Base-by-base conservation (phyloP, 257 asterid genomes). In the Handroanthus guayacan region DNA sequence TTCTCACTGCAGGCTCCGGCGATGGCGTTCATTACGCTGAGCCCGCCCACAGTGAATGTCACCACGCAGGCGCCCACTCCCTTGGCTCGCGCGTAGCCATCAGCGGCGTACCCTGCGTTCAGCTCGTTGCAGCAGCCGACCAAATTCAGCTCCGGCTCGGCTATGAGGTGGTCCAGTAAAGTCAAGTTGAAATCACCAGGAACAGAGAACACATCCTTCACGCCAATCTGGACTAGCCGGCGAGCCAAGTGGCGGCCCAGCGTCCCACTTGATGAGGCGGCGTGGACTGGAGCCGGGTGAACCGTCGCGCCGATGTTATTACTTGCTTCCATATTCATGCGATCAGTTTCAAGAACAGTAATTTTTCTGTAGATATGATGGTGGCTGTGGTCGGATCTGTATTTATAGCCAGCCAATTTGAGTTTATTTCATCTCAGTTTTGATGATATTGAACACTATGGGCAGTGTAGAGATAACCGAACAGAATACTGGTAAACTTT, bases 1-100 rank as follows among this genome's bases (percentile, higher is more conserved):
- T 91, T 91, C 89, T 91, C 97, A 50, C 97, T 91, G 81, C 89
- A 84, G 3, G 97, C 97, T 2, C 97, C 97, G 56, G 97, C 94
- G 75, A 91, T 82, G n/a, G 97, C 97, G 83, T 91, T 91, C 7
- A 89, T 83, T 37, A 89, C 89, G 56, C 97, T 89, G 38, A 91
- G 86, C 5, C 97, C 97, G 44, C 97, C 97, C 36, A 91, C 97
- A 3, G 97, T 91, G 84, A 91, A 91, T 8, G 97, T 91, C 69
- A 91, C 97, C 31, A 81, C 97, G 43, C 97, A 91, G 43, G 91
- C 97, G 71, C 97, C 95, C 5, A 91, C 95, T 14, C 95, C 94
- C 50, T 81, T 86, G 16, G 91, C 83, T 3, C 97, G 86, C 0
- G 97, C 97, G 79, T 87, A 89, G 60, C 97, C 97, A 43, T 89